A percentile compares a stretch with the other conserved stretches of the same genome.
These are phyloP conservation scores for Colletotrichum tabaci DNA, from an alignment of 2,329 filamentous ascomycete species.

Conservation along the genomic window DNA sequence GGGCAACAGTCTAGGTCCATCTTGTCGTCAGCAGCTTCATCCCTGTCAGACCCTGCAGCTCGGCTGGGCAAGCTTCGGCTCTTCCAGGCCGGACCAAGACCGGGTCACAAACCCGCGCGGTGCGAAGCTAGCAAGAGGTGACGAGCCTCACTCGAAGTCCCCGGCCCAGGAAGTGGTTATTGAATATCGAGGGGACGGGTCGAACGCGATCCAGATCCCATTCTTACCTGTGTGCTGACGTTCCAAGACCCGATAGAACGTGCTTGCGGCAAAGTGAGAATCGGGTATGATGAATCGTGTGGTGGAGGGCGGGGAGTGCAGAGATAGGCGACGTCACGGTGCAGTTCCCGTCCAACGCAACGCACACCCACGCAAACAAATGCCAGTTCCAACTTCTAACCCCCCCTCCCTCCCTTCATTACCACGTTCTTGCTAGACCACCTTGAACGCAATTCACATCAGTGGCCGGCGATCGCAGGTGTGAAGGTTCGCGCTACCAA, in stretches of 20 bases:
- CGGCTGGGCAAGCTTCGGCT: slow-evolving; percentile 8
- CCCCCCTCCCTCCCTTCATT: not conserved
- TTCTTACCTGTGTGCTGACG: not conserved
- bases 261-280: not conserved
- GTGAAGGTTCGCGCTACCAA: not conserved
- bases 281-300: not conserved
- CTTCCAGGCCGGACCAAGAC: not conserved
- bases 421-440: not conserved
- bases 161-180: not conserved
- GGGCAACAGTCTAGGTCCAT: not conserved
- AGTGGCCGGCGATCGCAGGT: not conserved
- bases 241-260: not conserved
- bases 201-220: not conserved
- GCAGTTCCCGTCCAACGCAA: slow-evolving; percentile 12
- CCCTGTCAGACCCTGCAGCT: slow-evolving; percentile 39
- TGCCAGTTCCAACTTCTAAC: not conserved
- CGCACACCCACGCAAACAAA: slow-evolving; percentile 1
- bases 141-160: not conserved
- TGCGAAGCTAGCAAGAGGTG: not conserved
- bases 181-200: not conserved
- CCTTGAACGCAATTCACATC: not conserved
- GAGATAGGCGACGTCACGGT: slow-evolving; percentile 41
- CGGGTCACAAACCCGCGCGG: not conserved
- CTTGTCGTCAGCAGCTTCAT: not conserved
- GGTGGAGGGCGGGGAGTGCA: not conserved